Base-by-base conservation (phyloP, 2,329 filamentous ascomycete species). In the Monosporascus sp. region DNA sequence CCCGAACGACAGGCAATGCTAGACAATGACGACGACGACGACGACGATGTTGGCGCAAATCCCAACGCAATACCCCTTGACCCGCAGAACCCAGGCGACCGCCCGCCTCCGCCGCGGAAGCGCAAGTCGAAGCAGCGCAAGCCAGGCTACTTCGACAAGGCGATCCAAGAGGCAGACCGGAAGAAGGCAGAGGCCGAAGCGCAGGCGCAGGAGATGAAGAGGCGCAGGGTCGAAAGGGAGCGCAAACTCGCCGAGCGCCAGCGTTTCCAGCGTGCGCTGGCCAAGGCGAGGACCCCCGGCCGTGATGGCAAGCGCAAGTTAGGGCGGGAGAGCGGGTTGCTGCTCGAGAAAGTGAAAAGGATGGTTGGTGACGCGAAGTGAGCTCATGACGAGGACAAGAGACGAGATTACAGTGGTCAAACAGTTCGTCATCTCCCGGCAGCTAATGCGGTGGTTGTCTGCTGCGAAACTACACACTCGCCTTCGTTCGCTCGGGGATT, bases 341-440 rank as follows among this genome's bases (percentile, higher is more conserved):
- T 96, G 62, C 73, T 96, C 52, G 87, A 90, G 64, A 89, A 86
- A 71, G 86, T 93, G 36, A 86, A 86, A 76, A 84, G 78, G 66
- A 75, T 95, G 70, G 81, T 94, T 56, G 78, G 75, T 2, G 65
- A 73, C 27, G 59, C 50, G 34, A 55, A 60, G 53, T 58, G 46
- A 54, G 41, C 31, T 34, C 31, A 5, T 14, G 31, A 14, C 9
- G 31, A 34, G 27, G 31, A 5, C 31, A 5, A 14, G 31, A 14
- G 11, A 14, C 31, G 31, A 34, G 31, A 34, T 34, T 34, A 14
- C 31, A 14, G 31, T 34, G 31, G 31, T 5, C 31, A 1, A 34
- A 14, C 31, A 14, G 9, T 34, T 14, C 31, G 31, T 9, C 31
- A 5, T 34, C 31, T 34, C 31, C 9, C 31, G 9, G 31, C 9